phyloP scores from a whole-genome alignment of 2,329 filamentous ascomycete genomes.

The Trichoderma citrinoviride region DNA sequence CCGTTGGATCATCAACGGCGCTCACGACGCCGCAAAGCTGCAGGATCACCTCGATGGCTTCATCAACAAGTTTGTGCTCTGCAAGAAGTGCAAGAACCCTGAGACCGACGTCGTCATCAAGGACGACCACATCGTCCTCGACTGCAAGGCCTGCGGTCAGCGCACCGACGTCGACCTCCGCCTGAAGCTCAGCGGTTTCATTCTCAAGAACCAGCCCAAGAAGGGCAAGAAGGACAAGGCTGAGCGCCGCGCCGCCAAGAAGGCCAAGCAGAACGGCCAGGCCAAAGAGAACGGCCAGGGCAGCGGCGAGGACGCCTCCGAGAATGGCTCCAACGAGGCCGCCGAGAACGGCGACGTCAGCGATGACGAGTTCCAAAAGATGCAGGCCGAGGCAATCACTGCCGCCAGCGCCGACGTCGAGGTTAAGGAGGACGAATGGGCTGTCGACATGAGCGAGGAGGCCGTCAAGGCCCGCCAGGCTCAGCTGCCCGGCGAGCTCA shows the following conservation, averaged over 20 bases:
- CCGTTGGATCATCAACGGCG: conserved; percentile 99
- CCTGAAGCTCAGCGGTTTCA: conserved; percentile 95
- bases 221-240: conserved; percentile 99
- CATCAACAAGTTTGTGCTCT: conserved; percentile 97
- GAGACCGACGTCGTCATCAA: conserved; percentile 97
- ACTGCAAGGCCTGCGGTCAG: conserved; percentile 98
- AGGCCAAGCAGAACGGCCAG: conserved; percentile 74
- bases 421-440: conserved; percentile 87
- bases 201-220: conserved; percentile 88
- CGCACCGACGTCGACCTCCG: conserved; percentile 87
- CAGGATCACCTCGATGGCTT: conserved; percentile 98
- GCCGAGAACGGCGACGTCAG: conserved; percentile 66
- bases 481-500: conserved; percentile 90
- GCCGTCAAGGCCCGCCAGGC: conserved; percentile 93
- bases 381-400: conserved; percentile 64
- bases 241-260: conserved; percentile 84
- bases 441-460: conserved; percentile 92
- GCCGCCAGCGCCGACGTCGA: conserved; percentile 54
- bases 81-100: conserved; percentile 99
- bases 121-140: conserved; percentile 84
- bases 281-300: conserved; percentile 56
- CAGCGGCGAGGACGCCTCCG: conserved; percentile 54
- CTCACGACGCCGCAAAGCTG: conserved; percentile 90
- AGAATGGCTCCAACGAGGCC: conserved; percentile 50
- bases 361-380: conserved; percentile 87